Percentiles rank a stretch among this genome's conserved stretches.
Conservation (phyloP, 2,329 filamentous ascomycete species). For the Thielaviopsis euricoi region DNA sequence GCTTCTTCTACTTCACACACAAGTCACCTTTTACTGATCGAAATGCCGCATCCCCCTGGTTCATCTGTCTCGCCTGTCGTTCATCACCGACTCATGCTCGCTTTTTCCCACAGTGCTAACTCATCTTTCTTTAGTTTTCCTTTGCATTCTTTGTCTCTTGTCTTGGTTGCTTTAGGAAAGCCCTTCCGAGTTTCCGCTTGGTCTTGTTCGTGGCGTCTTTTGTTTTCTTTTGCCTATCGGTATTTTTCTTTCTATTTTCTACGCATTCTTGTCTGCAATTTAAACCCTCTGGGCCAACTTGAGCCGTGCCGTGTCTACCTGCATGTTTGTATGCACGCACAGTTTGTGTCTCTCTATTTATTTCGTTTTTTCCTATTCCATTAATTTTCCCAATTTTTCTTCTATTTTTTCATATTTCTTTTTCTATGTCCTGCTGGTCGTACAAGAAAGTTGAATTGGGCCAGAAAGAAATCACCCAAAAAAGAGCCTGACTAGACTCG, state of each 20-base stretch:
- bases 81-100: neutral
- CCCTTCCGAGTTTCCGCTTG: neutral
- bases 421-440: neutral
- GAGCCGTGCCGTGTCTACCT: neutral
- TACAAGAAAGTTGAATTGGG: no score
- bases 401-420: neutral
- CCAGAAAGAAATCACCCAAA: no score
- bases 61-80: no score
- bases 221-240: neutral
- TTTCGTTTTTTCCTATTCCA: no score
- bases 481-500: no score
- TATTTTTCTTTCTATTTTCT: neutral
- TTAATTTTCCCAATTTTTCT: neutral
- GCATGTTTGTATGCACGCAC: neutral
- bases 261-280: neutral
- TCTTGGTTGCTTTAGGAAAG: neutral
- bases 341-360: no score
- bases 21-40: neutral
- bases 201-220: neutral
- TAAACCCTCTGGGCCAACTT: neutral
- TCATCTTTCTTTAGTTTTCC: neutral
- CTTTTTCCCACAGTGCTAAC: no score
- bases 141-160: neutral
- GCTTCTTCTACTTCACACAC: neutral
- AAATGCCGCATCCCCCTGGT: no score